Conservation (phyloP, 345 rosid species). For the Cardamine chenopodiifolia region DNA sequence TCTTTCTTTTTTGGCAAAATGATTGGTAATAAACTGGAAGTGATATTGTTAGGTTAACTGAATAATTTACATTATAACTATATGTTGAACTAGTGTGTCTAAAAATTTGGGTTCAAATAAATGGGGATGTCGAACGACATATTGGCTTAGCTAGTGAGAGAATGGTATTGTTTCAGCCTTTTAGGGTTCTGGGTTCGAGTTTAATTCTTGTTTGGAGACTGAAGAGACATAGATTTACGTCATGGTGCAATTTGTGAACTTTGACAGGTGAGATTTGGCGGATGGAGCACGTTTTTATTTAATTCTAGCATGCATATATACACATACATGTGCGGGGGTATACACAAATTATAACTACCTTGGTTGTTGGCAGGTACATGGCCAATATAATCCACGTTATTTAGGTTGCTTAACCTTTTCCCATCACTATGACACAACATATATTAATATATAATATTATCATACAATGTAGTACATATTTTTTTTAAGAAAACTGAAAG, state of each 20-base stretch:
- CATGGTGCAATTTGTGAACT: slow-evolving; percentile 12
- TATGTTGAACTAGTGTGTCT: not conserved
- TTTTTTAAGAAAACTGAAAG: too few species aligned
- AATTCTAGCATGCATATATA: slow-evolving; percentile 14
- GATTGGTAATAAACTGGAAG: not conserved
- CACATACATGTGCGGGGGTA: not conserved
- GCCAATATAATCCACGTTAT: slow-evolving; percentile 2
- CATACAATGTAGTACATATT: too few species aligned
- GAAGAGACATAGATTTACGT: too few species aligned
- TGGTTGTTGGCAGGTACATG: slow-evolving; percentile 34
- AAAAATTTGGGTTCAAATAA: not conserved
- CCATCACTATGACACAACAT: slow-evolving; percentile 18
- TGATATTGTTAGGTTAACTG: not conserved
- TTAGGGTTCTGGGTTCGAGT: not conserved
- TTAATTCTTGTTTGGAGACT: not conserved
- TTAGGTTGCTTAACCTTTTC: not conserved
- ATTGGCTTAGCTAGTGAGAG: not conserved
- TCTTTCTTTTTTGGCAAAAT: not conserved
- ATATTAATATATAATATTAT: not conserved
- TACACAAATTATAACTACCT: slow-evolving; percentile 11
- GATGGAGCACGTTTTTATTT: slow-evolving; percentile 35
- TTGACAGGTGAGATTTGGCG: slow-evolving; percentile 38
- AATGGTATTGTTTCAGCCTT: not conserved
- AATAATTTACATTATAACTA: not conserved
- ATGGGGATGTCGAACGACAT: not conserved